phyloP scores from a whole-genome alignment of 495 filamentous ascomycete genomes.

The Penicillium goetzii region DNA sequence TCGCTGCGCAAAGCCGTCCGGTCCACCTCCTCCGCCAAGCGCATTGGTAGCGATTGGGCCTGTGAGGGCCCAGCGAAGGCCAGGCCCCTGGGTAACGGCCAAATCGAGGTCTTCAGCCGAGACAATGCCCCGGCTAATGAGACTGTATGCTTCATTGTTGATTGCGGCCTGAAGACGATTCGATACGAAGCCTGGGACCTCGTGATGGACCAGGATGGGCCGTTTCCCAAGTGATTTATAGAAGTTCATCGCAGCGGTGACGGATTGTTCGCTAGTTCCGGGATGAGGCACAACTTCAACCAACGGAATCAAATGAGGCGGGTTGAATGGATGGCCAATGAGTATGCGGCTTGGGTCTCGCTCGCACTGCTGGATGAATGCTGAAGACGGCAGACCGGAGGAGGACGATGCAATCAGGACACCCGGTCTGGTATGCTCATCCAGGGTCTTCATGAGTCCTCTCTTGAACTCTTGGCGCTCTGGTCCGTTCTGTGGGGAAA shows the following conservation, averaged over 20 bases:
- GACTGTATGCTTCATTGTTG: conserved; percentile 40
- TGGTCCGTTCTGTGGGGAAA: conserved; percentile 21
- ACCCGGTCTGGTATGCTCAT: conserved; percentile 18
- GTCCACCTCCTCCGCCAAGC: conserved; percentile 47
- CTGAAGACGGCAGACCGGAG: conserved; percentile 29
- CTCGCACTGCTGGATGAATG: conserved; percentile 28
- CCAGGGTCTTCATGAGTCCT: conserved; percentile 25
- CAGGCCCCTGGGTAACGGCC: conserved; percentile 43
- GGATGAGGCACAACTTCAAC: conserved; percentile 55
- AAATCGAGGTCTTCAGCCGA: conserved; percentile 40
- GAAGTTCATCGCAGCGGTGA: conserved; percentile 38
- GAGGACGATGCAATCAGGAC: conserved; percentile 29
- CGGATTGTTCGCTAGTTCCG: conserved; percentile 11
- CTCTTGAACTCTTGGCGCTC: conserved; percentile 29
- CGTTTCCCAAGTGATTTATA: conserved; percentile 46
- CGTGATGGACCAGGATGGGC: conserved; percentile 51
- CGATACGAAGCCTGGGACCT: conserved; percentile 46
- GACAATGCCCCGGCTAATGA: conserved; percentile 37
- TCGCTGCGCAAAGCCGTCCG: too few species aligned
- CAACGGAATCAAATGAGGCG: conserved; percentile 59
- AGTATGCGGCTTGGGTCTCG: conserved; percentile 43
- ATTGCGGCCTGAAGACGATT: conserved; percentile 44
- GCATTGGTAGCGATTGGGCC: conserved; percentile 55
- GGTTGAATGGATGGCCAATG: conserved; percentile 62
- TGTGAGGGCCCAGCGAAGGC: conserved; percentile 52